Conservation (phyloP, 2,329 filamentous ascomycete species). For the Calonectria henricotiae region DNA sequence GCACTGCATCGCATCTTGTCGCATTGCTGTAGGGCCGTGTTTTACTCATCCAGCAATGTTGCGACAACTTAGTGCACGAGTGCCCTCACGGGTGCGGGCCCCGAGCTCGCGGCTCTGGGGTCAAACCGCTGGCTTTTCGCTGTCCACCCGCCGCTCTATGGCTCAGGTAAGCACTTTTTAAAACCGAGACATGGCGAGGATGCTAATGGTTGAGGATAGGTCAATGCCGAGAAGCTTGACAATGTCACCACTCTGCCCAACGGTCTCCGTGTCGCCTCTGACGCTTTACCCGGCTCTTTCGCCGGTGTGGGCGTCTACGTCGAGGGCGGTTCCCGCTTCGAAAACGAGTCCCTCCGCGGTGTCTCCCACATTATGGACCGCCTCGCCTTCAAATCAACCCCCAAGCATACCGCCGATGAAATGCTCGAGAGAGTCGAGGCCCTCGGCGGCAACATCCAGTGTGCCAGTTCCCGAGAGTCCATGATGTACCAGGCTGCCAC, state of each 20-base stretch:
- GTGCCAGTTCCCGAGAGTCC: constrained; percentile 93
- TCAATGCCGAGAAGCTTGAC: constrained; percentile 86
- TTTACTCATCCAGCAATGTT: constrained; percentile 53
- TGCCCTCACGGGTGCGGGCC: constrained; percentile 52
- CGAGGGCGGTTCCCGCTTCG: constrained; percentile 94
- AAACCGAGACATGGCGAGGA: not conserved
- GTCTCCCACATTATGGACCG: constrained; percentile 98
- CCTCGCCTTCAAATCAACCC: constrained; percentile 93
- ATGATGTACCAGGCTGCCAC: constrained; percentile 99
- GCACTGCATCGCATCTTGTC: constrained; percentile 35
- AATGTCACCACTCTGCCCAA: constrained; percentile 91
- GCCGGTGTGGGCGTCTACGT: constrained; percentile 96
- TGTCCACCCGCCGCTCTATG: constrained; percentile 51
- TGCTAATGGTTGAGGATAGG: constrained; percentile 59
- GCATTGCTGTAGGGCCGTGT: constrained; percentile 36
- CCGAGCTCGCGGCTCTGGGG: constrained; percentile 49
- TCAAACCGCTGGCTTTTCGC: constrained; percentile 45
- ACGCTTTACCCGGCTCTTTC: constrained; percentile 94
- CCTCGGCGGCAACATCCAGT: constrained; percentile 96
- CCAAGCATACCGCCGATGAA: constrained; percentile 80
- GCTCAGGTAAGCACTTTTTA: constrained; percentile 49
- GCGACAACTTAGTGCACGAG: constrained; percentile 57
- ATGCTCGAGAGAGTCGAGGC: constrained; percentile 92
- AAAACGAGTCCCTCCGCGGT: constrained; percentile 87
- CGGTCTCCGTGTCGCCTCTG: constrained; percentile 94